A percentile compares a stretch with the other conserved stretches of the same genome.
Conservation (phyloP, 2,329 filamentous ascomycete genomes). For the Ceratocystiopsis brevicomis region DNA sequence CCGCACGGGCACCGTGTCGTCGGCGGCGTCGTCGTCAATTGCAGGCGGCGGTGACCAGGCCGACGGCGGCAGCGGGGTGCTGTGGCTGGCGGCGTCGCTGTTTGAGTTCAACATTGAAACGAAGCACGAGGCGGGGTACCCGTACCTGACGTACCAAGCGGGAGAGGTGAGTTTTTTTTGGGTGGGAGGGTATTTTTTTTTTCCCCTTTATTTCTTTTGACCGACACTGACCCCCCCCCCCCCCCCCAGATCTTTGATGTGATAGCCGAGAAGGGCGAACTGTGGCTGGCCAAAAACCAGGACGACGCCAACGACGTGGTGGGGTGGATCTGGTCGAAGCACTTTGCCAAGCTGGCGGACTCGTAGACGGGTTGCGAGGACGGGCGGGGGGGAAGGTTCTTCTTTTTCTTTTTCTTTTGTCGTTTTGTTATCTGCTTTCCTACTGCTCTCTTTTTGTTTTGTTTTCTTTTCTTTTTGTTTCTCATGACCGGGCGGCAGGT, state of each 20-base stretch:
- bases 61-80: conserved; percentile 37
- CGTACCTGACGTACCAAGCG: conserved; percentile 86
- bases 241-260: conserved; percentile 59
- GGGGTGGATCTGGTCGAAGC: conserved; percentile 98
- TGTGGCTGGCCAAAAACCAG: conserved; percentile 95
- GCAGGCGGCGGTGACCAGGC: not conserved
- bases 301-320: conserved; percentile 64
- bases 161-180: conserved; percentile 49
- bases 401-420: not conserved
- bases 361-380: conserved; percentile 9
- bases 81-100: conserved; percentile 83
- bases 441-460: no score
- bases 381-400: not conserved
- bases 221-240: conserved; percentile 1
- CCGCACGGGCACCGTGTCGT: conserved; percentile 23
- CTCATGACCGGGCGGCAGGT: no score
- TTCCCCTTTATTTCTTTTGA: no score
- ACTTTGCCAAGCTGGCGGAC: conserved; percentile 59
- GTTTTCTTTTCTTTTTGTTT: no score
- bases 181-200: not conserved
- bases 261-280: conserved; percentile 87
- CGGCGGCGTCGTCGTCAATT: conserved; percentile 1
- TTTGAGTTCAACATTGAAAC: conserved; percentile 97
- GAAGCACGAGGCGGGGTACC: conserved; percentile 83
- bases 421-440: not conserved